These are phyloP conservation scores for Irpex sp. DNA, from an alignment of 1,284 basidiomycete species.

Conservation along the genomic window DNA sequence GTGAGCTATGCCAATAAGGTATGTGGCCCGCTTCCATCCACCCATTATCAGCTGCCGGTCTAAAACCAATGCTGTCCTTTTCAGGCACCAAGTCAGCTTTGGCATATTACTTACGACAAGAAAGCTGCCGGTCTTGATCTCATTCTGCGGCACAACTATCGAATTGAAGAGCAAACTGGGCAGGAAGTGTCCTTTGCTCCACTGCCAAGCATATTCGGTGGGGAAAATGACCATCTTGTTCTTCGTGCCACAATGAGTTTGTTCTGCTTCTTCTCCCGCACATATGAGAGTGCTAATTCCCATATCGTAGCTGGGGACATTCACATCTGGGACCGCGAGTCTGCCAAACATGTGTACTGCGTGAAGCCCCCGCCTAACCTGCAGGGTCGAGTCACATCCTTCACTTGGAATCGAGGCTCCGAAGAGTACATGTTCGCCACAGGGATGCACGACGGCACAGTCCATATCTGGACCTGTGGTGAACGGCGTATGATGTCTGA, in stretches of 20 bases:
- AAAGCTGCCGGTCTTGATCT: slow-evolving; percentile 33
- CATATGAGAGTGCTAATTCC: not conserved
- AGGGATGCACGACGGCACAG: slow-evolving; percentile 7
- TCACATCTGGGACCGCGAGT: slow-evolving; percentile 3
- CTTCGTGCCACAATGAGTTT: slow-evolving; percentile 2
- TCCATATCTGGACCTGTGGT: slow-evolving; percentile 4
- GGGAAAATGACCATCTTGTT: slow-evolving; percentile 1
- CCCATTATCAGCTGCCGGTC: not conserved
- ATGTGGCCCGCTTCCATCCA: not conserved
- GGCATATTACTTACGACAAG: slow-evolving; percentile 52
- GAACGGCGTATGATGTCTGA: not conserved
- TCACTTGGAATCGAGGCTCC: slow-evolving; percentile 8
- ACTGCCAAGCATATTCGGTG: slow-evolving; percentile 4
- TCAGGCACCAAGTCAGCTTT: slow-evolving; percentile 74
- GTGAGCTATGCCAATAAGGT: slow-evolving; percentile 73
- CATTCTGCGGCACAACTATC: slow-evolving; percentile 59
- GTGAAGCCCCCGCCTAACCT: not conserved
- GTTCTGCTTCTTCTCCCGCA: not conserved
- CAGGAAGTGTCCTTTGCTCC: not conserved
- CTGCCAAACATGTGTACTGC: not conserved
- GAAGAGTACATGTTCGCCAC: slow-evolving; percentile 9
- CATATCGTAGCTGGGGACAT: slow-evolving; percentile 2
- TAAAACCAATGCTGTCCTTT: not conserved
- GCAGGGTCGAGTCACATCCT: slow-evolving; percentile 3
- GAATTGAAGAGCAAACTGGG: slow-evolving; percentile 26